Percentiles rank a stretch among this genome's conserved stretches.
Evolutionary conservation across 2,329 filamentous ascomycete species (phyloP).

Genomic region (Monosporascus sp.): DNA sequence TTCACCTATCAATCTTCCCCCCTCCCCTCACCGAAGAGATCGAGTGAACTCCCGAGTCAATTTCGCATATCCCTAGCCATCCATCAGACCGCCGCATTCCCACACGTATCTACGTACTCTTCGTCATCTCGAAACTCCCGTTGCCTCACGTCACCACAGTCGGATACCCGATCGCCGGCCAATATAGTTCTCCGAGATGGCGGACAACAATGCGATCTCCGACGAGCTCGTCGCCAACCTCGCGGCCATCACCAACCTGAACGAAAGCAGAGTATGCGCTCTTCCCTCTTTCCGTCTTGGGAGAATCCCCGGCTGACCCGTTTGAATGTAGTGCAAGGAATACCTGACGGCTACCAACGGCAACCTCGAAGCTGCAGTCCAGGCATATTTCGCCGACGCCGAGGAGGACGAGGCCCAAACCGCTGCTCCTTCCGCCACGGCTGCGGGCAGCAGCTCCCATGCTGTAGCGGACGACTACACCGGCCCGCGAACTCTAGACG

Average conservation of each 20-base stretch:
- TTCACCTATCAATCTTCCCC: neutral
- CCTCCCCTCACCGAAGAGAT: neutral
- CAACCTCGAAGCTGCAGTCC: constrained; percentile 59
- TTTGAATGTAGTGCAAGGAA: constrained; percentile 44
- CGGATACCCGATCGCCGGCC: neutral
- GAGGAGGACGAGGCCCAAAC: constrained; percentile 43
- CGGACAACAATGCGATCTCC: neutral
- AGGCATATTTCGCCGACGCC: constrained; percentile 56
- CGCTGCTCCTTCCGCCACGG: constrained; percentile 38
- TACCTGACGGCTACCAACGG: constrained; percentile 62
- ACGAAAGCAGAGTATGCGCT: neutral
- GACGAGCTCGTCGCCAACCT: constrained; percentile 21
- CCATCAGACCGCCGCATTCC: neutral
- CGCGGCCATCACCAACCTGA: constrained; percentile 28
- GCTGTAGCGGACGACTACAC: constrained; percentile 41
- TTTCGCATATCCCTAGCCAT: neutral
- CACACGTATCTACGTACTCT: neutral
- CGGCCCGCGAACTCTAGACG: constrained; percentile 58
- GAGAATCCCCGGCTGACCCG: constrained; percentile 5
- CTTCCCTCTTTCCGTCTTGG: neutral
- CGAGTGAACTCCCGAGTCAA: neutral
- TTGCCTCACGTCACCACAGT: too few species aligned
- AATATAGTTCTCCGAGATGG: neutral
- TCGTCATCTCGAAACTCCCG: neutral
- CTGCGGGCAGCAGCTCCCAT: constrained; percentile 22